phyloP scores from a whole-genome alignment of 2,329 filamentous ascomycete genomes.

The Colletotrichum spaethianum region DNA sequence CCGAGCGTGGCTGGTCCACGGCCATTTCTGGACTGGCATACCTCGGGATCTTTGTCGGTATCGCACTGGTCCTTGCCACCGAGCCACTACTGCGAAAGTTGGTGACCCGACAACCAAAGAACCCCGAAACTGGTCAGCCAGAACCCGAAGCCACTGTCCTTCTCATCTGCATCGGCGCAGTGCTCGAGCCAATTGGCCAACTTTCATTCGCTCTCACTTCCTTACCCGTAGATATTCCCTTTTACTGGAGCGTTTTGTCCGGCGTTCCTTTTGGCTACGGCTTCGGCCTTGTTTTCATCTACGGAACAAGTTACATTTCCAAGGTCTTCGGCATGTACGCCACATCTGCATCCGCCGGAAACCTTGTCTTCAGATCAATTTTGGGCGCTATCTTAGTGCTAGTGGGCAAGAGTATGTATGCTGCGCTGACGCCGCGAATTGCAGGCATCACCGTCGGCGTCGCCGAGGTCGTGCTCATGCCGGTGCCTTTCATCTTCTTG shows the following conservation, averaged over 20 bases:
- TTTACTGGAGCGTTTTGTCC: conserved; percentile 72
- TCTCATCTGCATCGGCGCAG: conserved; percentile 73
- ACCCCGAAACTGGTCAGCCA: conserved; percentile 71
- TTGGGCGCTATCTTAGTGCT: conserved; percentile 74
- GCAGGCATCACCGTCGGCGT: conserved; percentile 60
- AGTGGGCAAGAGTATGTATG: conserved; percentile 72
- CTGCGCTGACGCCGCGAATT: conserved; percentile 71
- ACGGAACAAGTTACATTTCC: conserved; percentile 74
- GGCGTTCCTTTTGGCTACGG: conserved; percentile 75
- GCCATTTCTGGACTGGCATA: conserved; percentile 67
- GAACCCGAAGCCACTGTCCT: conserved; percentile 75
- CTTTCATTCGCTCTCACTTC: conserved; percentile 78
- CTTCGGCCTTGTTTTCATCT: conserved; percentile 76
- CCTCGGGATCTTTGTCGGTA: conserved; percentile 41
- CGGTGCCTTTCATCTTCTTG: conserved; percentile 75
- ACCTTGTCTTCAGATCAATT: conserved; percentile 71
- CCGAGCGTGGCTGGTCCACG: conserved; percentile 69
- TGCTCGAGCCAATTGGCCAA: conserved; percentile 71
- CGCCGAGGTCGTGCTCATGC: conserved; percentile 65
- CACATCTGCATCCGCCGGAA: conserved; percentile 74
- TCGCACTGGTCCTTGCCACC: conserved; percentile 52
- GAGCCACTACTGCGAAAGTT: conserved; percentile 60
- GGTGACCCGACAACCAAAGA: conserved; percentile 71
- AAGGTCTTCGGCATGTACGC: conserved; percentile 76
- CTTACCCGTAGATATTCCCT: conserved; percentile 70